These are phyloP conservation scores for Metahyphopichia silvanorum DNA, from an alignment of 805 yeast species.

Conservation along the genomic window DNA sequence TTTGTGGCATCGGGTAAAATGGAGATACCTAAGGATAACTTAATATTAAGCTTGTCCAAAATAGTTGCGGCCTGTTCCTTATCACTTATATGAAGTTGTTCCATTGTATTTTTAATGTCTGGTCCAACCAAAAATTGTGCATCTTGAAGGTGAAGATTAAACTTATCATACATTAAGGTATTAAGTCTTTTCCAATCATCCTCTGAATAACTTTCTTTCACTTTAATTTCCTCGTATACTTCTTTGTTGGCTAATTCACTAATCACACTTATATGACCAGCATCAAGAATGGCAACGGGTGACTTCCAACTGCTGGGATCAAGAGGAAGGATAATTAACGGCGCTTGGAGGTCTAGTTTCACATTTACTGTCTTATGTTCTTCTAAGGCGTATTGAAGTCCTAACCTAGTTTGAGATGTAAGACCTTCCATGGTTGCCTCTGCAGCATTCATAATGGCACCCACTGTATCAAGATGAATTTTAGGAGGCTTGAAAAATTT, in stretches of 20 bases:
- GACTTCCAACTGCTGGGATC: slow-evolving; percentile 77
- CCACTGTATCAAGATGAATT: slow-evolving; percentile 81
- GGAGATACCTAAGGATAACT: slow-evolving; percentile 73
- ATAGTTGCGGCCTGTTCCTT: slow-evolving; percentile 52
- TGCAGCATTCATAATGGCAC: slow-evolving; percentile 90
- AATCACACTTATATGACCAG: slow-evolving; percentile 85
- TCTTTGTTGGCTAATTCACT: slow-evolving; percentile 78
- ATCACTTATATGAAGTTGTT: slow-evolving; percentile 52
- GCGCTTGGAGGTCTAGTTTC: slow-evolving; percentile 89
- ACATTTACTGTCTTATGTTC: slow-evolving; percentile 90
- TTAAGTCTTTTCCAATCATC: slow-evolving; percentile 77
- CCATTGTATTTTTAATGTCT: slow-evolving; percentile 71
- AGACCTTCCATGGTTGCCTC: slow-evolving; percentile 91
- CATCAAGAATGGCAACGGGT: slow-evolving; percentile 89
- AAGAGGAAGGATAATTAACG: slow-evolving; percentile 81
- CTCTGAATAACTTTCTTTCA: slow-evolving; percentile 52
- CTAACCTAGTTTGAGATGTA: slow-evolving; percentile 84
- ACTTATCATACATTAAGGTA: slow-evolving; percentile 86
- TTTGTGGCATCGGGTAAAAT: slow-evolving; percentile 78
- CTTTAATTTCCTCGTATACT: slow-evolving; percentile 64
- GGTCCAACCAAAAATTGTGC: slow-evolving; percentile 90
- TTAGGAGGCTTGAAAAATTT: slow-evolving; percentile 84
- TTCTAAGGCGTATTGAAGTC: slow-evolving; percentile 88
- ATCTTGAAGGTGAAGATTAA: slow-evolving; percentile 70
- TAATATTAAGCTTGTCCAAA: slow-evolving; percentile 72